Percentiles rank a stretch among this genome's conserved stretches.
These are phyloP conservation scores for Withania somnifera DNA, from an alignment of 305 asterid genomes.

Conservation along the genomic window DNA sequence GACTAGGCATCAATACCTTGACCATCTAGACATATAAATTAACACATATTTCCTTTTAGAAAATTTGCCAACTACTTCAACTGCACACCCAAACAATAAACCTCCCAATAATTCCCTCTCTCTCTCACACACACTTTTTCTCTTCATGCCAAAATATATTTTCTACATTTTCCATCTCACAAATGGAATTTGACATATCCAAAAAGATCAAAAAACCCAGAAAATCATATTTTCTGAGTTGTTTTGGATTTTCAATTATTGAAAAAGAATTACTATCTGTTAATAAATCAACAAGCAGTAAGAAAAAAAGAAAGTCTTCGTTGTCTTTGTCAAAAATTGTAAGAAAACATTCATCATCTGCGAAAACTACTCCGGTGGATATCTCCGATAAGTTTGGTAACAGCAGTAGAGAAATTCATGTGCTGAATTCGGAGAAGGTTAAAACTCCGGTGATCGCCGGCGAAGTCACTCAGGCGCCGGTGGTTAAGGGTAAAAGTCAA, in stretches of 20 bases:
- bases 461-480: not conserved
- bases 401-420: conserved; percentile 5
- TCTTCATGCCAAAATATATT: conserved; percentile 6
- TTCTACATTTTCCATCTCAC: conserved; percentile 11
- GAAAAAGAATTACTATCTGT: not conserved
- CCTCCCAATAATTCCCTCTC: not conserved
- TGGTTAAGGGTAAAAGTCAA: not conserved
- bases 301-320: not conserved
- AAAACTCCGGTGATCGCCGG: not conserved
- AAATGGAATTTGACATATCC: conserved; percentile 2
- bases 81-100: not conserved
- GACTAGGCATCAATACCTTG: not conserved
- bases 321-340: not conserved
- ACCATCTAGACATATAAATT: not conserved
- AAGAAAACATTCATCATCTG: not conserved
- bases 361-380: conserved; percentile 13
- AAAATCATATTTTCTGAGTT: conserved; percentile 11
- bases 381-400: not conserved
- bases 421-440: not conserved
- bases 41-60: not conserved
- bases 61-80: not conserved
- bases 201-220: not conserved
- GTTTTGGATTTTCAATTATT: conserved; percentile 17
- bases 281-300: not conserved
- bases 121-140: too few species aligned